Conservation (phyloP, 495 filamentous ascomycete species). For the Trichoderma reesei region DNA sequence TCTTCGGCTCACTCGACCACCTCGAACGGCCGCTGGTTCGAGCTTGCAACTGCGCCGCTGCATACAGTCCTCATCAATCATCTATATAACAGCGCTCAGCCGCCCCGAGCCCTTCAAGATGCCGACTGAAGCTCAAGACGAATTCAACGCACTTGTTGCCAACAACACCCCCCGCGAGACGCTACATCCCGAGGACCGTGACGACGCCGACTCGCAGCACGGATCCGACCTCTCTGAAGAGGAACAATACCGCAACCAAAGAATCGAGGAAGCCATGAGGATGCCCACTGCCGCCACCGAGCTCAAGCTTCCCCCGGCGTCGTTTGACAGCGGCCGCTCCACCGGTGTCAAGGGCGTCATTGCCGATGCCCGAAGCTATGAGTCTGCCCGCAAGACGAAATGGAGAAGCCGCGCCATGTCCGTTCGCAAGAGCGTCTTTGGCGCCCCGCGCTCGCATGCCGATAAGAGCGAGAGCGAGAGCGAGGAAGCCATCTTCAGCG, state of each 20-base stretch:
- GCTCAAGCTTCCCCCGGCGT: conserved; percentile 47
- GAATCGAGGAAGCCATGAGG: conserved; percentile 50
- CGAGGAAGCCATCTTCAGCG: conserved; percentile 36
- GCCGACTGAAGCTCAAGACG: conserved; percentile 64
- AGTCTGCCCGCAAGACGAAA: conserved; percentile 64
- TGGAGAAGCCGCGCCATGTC: conserved; percentile 38
- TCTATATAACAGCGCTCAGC: not conserved
- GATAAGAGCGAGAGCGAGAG: conserved; percentile 44
- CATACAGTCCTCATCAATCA: not conserved
- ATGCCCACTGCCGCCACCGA: conserved; percentile 45
- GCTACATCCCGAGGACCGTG: conserved; percentile 44
- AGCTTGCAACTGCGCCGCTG: not conserved
- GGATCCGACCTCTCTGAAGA: conserved; percentile 41
- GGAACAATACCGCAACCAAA: conserved; percentile 44
- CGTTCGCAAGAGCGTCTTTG: conserved; percentile 38
- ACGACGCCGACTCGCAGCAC: conserved; percentile 39
- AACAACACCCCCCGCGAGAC: conserved; percentile 38
- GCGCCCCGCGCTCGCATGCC: conserved; percentile 19
- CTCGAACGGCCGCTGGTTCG: not conserved
- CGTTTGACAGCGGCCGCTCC: conserved; percentile 59
- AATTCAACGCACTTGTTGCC: conserved; percentile 66
- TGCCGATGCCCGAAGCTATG: conserved; percentile 85
- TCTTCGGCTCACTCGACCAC: not conserved
- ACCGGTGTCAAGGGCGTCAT: conserved; percentile 99
- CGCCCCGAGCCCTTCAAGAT: conserved; percentile 32